phyloP scores from a whole-genome alignment of 1,284 basidiomycete species.

The Erythrobasidium hasegawianum region DNA sequence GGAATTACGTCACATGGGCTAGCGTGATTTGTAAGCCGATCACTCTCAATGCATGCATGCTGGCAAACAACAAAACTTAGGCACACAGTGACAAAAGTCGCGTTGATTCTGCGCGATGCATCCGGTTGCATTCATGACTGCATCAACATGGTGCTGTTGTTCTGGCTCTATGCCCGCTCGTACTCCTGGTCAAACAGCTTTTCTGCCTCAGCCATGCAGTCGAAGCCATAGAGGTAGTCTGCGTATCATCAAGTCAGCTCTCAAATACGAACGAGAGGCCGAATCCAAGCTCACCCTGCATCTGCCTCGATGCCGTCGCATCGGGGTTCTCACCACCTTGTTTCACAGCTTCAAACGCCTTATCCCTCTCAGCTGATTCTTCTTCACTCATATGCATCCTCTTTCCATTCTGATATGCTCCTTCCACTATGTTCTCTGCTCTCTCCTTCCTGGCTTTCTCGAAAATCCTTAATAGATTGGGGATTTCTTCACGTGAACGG shows the following conservation, averaged over 20 bases:
- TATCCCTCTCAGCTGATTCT: conserved; percentile 40
- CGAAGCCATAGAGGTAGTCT: conserved; percentile 30
- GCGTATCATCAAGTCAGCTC: background rate
- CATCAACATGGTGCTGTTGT: too few relatives aligned
- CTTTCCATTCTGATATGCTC: conserved; percentile 49
- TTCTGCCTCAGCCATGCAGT: conserved; percentile 30
- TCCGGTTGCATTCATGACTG: too few relatives aligned
- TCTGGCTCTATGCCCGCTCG: too few relatives aligned
- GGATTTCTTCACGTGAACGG: conserved; percentile 47
- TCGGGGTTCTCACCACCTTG: conserved; percentile 34
- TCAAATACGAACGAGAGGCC: background rate
- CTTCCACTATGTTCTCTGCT: conserved; percentile 49
- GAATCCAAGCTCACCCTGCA: conserved; percentile 8
- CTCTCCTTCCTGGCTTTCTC: conserved; percentile 49
- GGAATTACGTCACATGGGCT: too few relatives aligned
- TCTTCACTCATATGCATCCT: conserved; percentile 46
- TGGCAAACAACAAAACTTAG: too few relatives aligned
- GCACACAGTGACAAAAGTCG: too few relatives aligned
- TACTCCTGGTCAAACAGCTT: conserved; percentile 26
- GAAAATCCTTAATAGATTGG: conserved; percentile 47
- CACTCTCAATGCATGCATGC: too few relatives aligned
- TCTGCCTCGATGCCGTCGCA: conserved; percentile 23
- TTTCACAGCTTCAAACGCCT: conserved; percentile 32
- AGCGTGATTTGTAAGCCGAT: too few relatives aligned
- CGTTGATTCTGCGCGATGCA: too few relatives aligned